Base-by-base conservation (phyloP, 2,329 filamentous ascomycete genomes). In the Penicillium sp. region DNA sequence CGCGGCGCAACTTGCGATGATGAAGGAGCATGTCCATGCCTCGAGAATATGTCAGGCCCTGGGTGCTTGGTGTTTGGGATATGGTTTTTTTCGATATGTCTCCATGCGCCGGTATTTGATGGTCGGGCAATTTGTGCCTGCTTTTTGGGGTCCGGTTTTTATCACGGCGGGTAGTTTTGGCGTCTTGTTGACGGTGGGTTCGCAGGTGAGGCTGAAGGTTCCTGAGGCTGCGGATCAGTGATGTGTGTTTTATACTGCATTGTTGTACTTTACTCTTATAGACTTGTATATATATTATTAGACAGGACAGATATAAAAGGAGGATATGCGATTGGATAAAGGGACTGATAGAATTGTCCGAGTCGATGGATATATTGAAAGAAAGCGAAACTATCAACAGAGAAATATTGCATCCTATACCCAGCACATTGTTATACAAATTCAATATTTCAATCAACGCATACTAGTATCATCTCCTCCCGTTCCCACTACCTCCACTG, bases 131-230 rank as follows among this genome's bases (percentile, higher is more conserved):
- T 70, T 69, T 55, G 62, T 67, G 3, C 67, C 68, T 8, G 65
- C 66, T 1, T 60, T 70, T 36, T 70, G 67, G 68, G 68, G 68
- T 0, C 65, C 68, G 21, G 54, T 67, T 9, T 58, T 70, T 11
- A 67, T 70, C 58, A 70, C 68, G 1, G 44, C 31, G 36, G 59
- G 56, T 6, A 61, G 59, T 42, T 59, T 61, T 48, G 56, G 49
- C 14, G 56, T 56, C n/a, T 59, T 61, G 31, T 47, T 59, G 46
- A 55, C 40, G 16, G 40, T 61, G 42, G 59, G 59, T 11, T 40
- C 55, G 45, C 59, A 59, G 47, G 54, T 61, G 36, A 50, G 59
- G 37, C 49, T 52, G 18, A 51, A 47, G 28, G 50, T 51, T 48
- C 18, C 29, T 31, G 14, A n/a, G 42, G 23, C 29, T 31, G 14